Percentiles rank a stretch among this genome's conserved stretches.
Conservation (phyloP, 1,284 basidiomycete genomes). For the Exobasidium cylindrosporum region DNA sequence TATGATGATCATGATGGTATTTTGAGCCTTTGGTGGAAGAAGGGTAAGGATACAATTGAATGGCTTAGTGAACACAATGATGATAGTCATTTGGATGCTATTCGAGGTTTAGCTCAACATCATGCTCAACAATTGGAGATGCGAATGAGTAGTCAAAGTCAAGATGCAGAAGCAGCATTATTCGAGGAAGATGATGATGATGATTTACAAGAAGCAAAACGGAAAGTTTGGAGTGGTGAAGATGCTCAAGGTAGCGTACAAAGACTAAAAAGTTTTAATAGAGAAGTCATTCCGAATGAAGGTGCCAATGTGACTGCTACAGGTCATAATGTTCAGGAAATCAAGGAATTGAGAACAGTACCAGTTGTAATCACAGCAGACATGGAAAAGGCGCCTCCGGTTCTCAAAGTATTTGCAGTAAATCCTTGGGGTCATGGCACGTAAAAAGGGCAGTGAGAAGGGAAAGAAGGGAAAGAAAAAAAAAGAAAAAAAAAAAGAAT, state of each 20-base stretch:
- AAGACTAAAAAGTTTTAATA: conserved; percentile 28
- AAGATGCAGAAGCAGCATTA: conserved; percentile 41
- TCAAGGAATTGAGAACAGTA: conserved; percentile 38
- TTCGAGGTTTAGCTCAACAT: conserved; percentile 37
- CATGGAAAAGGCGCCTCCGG: conserved; percentile 48
- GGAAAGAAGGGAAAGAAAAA: not conserved
- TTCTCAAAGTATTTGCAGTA: conserved; percentile 39
- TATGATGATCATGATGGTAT: conserved; percentile 88
- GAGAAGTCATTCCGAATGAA: conserved; percentile 27
- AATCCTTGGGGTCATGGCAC: conserved; percentile 17
- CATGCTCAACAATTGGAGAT: conserved; percentile 27
- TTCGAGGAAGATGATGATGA: conserved; percentile 47
- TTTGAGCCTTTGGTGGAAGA: conserved; percentile 72
- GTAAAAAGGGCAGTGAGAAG: not conserved
- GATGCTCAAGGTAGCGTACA: conserved; percentile 31
- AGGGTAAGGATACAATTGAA: conserved; percentile 72
- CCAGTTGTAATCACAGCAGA: conserved; percentile 46
- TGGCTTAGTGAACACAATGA: conserved; percentile 85
- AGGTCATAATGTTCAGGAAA: conserved; percentile 31
- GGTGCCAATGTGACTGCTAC: conserved; percentile 19
- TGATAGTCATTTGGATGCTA: conserved; percentile 60
- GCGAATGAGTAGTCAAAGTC: conserved; percentile 44
- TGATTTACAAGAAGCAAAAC: conserved; percentile 25
- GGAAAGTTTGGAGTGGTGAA: conserved; percentile 29
- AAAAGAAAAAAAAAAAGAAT: not conserved